Percentiles rank a stretch among this genome's conserved stretches.
Conservation (phyloP, 495 filamentous ascomycete genomes). For the Geoglossum glabrum region DNA sequence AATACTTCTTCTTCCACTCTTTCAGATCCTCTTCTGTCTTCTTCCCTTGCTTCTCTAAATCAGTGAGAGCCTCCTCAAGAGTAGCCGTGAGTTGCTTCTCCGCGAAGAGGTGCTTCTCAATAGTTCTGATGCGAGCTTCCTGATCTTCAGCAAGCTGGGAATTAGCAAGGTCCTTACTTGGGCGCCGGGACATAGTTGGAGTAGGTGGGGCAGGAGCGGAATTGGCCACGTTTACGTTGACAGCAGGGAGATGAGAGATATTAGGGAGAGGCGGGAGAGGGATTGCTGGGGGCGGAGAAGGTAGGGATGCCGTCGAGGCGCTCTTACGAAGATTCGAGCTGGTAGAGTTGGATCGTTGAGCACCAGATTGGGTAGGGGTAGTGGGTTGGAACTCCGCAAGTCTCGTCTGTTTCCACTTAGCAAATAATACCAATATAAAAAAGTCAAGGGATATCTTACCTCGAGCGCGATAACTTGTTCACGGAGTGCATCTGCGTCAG, state of each 20-base stretch:
- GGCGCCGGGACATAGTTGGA: conserved; percentile 32
- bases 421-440: conserved; percentile 2
- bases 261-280: conserved; percentile 81
- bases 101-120: conserved; percentile 89
- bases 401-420: conserved; percentile 31
- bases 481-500: conserved; percentile 35
- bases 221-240: conserved; percentile 14
- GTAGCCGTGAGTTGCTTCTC: conserved; percentile 93
- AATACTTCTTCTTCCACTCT: conserved; percentile 69
- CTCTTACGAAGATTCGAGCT: conserved; percentile 73
- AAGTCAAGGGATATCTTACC: conserved; percentile 24
- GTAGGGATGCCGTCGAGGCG: conserved; percentile 59
- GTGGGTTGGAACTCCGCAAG: conserved; percentile 24
- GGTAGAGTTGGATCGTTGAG: conserved; percentile 59
- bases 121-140: conserved; percentile 80
- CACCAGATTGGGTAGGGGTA: conserved; percentile 7
- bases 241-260: conserved; percentile 9
- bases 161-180: conserved; percentile 61
- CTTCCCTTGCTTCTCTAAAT: conserved; percentile 72
- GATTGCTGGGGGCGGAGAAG: conserved; percentile 75
- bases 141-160: conserved; percentile 74
- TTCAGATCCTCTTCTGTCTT: conserved; percentile 74
- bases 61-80: conserved; percentile 83
- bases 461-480: conserved; percentile 44
- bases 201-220: conserved; percentile 25